A percentile compares a stretch with the other conserved stretches of the same genome.
Evolutionary conservation across 2,329 filamentous ascomycete species (phyloP).

Genomic region (Thelonectria discophora): DNA sequence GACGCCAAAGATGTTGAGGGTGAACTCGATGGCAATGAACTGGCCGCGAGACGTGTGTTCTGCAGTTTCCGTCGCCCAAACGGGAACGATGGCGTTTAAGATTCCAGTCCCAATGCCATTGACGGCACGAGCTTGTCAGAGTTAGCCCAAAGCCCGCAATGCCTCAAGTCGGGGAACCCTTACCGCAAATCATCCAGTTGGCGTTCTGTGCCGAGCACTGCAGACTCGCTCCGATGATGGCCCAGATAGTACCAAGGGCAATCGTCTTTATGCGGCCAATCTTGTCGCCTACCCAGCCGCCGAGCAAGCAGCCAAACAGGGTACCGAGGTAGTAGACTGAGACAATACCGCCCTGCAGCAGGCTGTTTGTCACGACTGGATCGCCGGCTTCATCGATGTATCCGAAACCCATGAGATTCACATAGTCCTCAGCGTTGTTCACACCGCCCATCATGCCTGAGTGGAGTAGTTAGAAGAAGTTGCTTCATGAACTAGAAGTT

Average conservation of each 20-base stretch:
- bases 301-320: slow-evolving; percentile 32
- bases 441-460: slow-evolving; percentile 39
- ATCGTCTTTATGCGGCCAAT: slow-evolving; percentile 53
- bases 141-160: neutral
- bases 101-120: slow-evolving; percentile 69
- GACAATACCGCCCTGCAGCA: slow-evolving; percentile 37
- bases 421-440: slow-evolving; percentile 32
- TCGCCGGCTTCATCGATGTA: slow-evolving; percentile 33
- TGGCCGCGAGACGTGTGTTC: slow-evolving; percentile 73
- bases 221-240: slow-evolving; percentile 52
- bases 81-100: slow-evolving; percentile 74
- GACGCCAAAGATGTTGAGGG: slow-evolving; percentile 43
- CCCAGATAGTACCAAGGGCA: slow-evolving; percentile 4
- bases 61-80: slow-evolving; percentile 76
- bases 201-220: slow-evolving; percentile 53
- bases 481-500: neutral
- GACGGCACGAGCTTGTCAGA: slow-evolving; percentile 37
- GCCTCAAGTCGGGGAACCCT: neutral
- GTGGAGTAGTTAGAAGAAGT: neutral
- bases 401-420: slow-evolving; percentile 38
- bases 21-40: slow-evolving; percentile 72
- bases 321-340: slow-evolving; percentile 40
- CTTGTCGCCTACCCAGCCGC: slow-evolving; percentile 45
- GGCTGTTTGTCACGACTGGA: slow-evolving; percentile 32
- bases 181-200: slow-evolving; percentile 37